Conservation (phyloP, 495 filamentous ascomycete genomes). For the Neurospora sp. region DNA sequence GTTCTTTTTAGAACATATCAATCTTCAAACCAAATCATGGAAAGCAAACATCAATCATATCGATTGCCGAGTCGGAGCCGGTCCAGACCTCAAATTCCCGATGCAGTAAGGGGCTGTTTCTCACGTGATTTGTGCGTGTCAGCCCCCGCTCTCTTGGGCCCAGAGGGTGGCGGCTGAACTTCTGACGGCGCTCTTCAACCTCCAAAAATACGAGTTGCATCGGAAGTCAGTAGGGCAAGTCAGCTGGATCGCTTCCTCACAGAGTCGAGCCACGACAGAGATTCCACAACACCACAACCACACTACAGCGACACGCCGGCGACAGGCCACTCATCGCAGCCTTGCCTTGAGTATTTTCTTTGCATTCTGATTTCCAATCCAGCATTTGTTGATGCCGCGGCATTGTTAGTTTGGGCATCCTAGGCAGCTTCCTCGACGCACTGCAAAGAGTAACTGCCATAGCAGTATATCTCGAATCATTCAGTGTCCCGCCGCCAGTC, state of each 20-base stretch:
- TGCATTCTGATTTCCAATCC: neutral
- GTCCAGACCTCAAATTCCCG: neutral
- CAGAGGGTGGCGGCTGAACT: slow-evolving; percentile 5
- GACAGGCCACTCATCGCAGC: neutral
- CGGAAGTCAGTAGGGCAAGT: neutral
- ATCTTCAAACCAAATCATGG: neutral
- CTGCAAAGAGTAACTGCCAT: neutral
- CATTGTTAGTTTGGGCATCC: neutral
- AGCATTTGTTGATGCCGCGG: neutral
- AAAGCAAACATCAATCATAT: neutral
- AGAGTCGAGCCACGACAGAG: neutral
- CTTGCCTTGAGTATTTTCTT: neutral
- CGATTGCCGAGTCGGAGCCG: neutral
- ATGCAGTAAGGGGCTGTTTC: neutral
- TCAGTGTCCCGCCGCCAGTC: neutral
- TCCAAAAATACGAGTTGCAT: slow-evolving; percentile 1
- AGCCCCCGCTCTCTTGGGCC: slow-evolving; percentile 3
- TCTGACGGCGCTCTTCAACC: slow-evolving; percentile 4
- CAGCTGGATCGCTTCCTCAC: neutral
- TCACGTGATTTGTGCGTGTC: slow-evolving; percentile 9
- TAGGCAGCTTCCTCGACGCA: neutral
- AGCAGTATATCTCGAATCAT: neutral
- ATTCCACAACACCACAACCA: neutral
- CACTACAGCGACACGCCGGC: neutral
- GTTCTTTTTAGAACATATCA: neutral